These are phyloP conservation scores for Chrysoporthe puriensis DNA, from an alignment of 2,329 filamentous ascomycete genomes.

Conservation along the genomic window DNA sequence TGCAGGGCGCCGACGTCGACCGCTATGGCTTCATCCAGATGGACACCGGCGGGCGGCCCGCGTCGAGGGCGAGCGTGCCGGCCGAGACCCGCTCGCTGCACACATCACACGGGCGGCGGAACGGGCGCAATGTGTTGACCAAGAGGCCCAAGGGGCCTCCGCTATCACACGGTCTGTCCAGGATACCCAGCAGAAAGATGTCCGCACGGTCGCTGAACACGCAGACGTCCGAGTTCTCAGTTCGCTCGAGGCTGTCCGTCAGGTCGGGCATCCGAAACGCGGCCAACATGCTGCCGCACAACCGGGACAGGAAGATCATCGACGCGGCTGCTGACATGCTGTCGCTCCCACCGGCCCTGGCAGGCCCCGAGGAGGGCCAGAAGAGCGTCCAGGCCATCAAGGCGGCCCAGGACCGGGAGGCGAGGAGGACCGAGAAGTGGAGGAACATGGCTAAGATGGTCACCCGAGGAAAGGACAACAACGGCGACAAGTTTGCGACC, in stretches of 20 bases:
- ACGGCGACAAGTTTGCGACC: conserved; percentile 73
- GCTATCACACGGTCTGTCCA: conserved; percentile 43
- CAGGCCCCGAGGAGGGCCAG: conserved; percentile 60
- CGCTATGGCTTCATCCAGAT: conserved; percentile 69
- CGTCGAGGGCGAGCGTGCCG: conserved; percentile 42
- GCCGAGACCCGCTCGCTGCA: conserved; percentile 40
- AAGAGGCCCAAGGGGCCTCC: conserved; percentile 44
- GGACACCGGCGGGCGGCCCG: conserved; percentile 40
- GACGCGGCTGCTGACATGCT: conserved; percentile 72
- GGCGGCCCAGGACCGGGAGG: conserved; percentile 64
- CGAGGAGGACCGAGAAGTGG: conserved; percentile 68
- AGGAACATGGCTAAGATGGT: conserved; percentile 65
- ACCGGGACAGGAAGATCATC: conserved; percentile 62
- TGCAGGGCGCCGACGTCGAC: conserved; percentile 64
- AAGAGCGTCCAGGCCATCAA: conserved; percentile 56
- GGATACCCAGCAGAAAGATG: conserved; percentile 56
- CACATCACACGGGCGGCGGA: conserved; percentile 51
- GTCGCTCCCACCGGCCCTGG: conserved; percentile 59
- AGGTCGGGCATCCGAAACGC: conserved; percentile 61
- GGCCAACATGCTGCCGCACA: conserved; percentile 63
- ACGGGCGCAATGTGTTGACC: conserved; percentile 50
- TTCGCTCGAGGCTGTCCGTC: conserved; percentile 55
- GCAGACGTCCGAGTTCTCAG: conserved; percentile 56
- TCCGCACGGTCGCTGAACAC: conserved; percentile 64
- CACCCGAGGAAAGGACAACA: conserved; percentile 53